A percentile compares a stretch with the other conserved stretches of the same genome.
Conservation (phyloP, 257 asterid genomes). For the Solanum sitiens region DNA sequence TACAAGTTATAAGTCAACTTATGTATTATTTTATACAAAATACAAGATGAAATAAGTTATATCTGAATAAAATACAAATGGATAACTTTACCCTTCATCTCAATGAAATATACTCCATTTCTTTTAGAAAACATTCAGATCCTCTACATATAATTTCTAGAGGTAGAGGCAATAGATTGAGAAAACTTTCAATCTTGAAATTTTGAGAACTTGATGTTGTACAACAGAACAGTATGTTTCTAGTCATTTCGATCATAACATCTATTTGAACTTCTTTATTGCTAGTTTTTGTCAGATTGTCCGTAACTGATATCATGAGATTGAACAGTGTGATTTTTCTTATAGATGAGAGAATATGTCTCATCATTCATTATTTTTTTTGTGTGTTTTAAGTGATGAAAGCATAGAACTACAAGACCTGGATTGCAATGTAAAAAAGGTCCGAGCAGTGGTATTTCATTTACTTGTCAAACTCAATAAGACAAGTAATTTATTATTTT, state of each 20-base stretch:
- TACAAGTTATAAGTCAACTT: too few relatives aligned
- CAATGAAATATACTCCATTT: too few relatives aligned
- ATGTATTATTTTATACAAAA: too few relatives aligned
- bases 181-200: too few relatives aligned
- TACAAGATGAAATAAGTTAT: too few relatives aligned
- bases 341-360: not conserved
- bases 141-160: too few relatives aligned
- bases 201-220: not conserved
- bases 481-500: not conserved
- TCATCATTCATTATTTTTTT: not conserved
- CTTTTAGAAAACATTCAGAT: too few relatives aligned
- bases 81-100: too few relatives aligned
- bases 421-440: not conserved
- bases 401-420: not conserved
- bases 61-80: too few relatives aligned
- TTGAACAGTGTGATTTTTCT: not conserved
- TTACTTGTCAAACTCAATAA: constrained; percentile 5
- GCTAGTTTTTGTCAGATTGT: not conserved
- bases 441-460: not conserved
- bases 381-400: not conserved
- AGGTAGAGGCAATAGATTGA: too few relatives aligned
- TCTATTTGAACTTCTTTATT: not conserved
- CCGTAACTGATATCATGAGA: not conserved
- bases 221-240: not conserved
- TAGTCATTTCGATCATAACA: not conserved